Evolutionary conservation across 768 basidiomycete species (phyloP), one percentile per base, ranked within the genome.

Genomic region (Rhodotorula sphaerocarpa): DNA sequence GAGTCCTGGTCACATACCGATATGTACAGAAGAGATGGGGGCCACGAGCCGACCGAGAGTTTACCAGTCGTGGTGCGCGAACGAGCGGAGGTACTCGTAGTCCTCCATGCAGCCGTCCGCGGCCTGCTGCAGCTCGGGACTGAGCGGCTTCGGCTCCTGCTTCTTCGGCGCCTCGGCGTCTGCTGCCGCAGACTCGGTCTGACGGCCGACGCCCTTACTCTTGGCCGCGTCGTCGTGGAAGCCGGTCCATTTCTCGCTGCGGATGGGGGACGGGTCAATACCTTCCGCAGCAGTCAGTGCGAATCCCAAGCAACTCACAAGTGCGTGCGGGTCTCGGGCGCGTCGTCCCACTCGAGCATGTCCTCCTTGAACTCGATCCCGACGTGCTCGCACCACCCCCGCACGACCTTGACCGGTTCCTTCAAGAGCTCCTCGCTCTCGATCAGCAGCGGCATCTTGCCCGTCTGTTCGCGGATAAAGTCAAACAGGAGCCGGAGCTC

Each of bases 291-390:
- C 0, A 31, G 50, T 20, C 23, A 25, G 45, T 14, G 27, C 28
- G 41, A 36, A 42, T n/a, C 12, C 20, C 2, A 16, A 41, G n/a
- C 15, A n/a, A 68, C 61, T 53, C 46, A 66, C 61, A 73, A 72
- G 41, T 73, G 72, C 36, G 66, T 70, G 23, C 72, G 68, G 46
- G 70, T 71, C 28, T 67, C 60, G 28, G 55, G 50, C 31, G 65
- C 71, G 14, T 69, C 68, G 34, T 66, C 60, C 72, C 72, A 73
- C 39, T 68, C 62, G 27, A 70, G 57, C 72, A 73, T 73, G 9
- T 53, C 52, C 43, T 65, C 50, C 3, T 43, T 51, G 43, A 69
- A 73, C 34, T 67, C 50, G 51, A 73, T 63, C 14, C 65, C 66
- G 31, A 67, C 70, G 18, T 56, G 34, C 15, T 70, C 48, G 52